Base-by-base conservation (phyloP, 768 basidiomycete species). In the Agaricus blazei region DNA sequence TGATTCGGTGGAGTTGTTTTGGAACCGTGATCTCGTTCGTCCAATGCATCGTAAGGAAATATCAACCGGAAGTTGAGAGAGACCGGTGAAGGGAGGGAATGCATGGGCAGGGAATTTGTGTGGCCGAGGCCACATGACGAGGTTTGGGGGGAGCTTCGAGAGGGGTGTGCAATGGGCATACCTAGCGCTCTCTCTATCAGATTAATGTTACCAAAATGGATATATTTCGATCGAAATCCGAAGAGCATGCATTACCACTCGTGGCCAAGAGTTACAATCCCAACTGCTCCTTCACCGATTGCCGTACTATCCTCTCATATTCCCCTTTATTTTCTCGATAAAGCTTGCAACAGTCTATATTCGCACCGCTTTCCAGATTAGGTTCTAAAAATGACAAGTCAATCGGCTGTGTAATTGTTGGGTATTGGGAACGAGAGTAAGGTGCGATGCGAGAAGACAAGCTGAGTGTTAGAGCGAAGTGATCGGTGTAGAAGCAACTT, bases 341-440 rank as follows among this genome's bases (percentile, higher is more conserved):
- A 54, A 98, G 74, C 73, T 98, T 98, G 77, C 93, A 95, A 65
- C 94, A 96, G 72, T 96, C 88, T 59, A 99, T 90, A 72, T 97
- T 98, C 50, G 97, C 97, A 19, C 94, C 94, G 57, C 90, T 93
- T 72, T 99, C 97, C 47, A 98, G 79, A 70, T 99, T 99, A 27
- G 97, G 97, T 74, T 98, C 96, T 87, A 55, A 36, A 43, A 50
- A 37, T 24, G 28, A 40, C 43, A n/a, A 28, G 52, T n/a, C 11
- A 47, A 34, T 48, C 46, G 29, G 40, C 12, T 48, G 6, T 43
- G 29, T 9, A 40, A 11, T 15, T 40, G 29, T 23, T 19, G 14
- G 23, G 40, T 12, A 14, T 15, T 24, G 27, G 40, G 3, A 29
- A 46, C 24, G 19, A 36, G 8, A 37, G 12, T 9, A 43, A 28